A percentile compares a stretch with the other conserved stretches of the same genome.
Evolutionary conservation across 129 eudicot species (phyloP).

Genomic region (Lactuca saligna): DNA sequence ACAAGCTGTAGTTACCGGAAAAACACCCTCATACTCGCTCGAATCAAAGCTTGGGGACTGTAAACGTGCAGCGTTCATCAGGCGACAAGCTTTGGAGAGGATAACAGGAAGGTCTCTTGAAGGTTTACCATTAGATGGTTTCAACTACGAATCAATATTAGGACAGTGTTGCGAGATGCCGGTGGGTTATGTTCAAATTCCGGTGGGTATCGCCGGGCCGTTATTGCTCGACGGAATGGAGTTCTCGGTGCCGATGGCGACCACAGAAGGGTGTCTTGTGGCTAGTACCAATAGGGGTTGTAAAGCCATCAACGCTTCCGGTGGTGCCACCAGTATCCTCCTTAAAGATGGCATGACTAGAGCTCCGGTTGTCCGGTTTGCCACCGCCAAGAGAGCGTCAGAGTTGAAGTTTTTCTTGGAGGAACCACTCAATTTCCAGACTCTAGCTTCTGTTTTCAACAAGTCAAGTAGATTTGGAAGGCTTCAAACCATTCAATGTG

Average conservation of each 20-base stretch:
- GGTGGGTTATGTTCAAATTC: constrained; percentile 60
- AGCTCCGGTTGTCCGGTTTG: constrained; percentile 67
- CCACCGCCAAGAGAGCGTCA: constrained; percentile 55
- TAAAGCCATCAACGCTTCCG: constrained; percentile 52
- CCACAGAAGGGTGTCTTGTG: constrained; percentile 64
- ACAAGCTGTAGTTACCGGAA: constrained; percentile 40
- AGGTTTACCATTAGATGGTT: constrained; percentile 56
- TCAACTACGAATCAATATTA: constrained; percentile 51
- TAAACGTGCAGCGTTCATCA: constrained; percentile 40
- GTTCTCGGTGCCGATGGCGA: constrained; percentile 61
- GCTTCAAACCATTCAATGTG: constrained; percentile 38
- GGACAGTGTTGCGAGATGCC: constrained; percentile 82
- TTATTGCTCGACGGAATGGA: constrained; percentile 45
- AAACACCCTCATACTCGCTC: constrained; percentile 43
- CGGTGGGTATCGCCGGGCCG: constrained; percentile 60
- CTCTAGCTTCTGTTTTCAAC: constrained; percentile 45
- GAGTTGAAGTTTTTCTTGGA: constrained; percentile 53
- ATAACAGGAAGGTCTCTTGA: constrained; percentile 43
- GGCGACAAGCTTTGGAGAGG: constrained; percentile 55
- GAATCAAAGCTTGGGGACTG: constrained; percentile 55
- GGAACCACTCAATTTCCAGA: constrained; percentile 46
- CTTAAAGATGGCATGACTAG: constrained; percentile 59
- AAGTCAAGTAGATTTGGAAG: constrained; percentile 56
- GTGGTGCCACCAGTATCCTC: constrained; percentile 55
- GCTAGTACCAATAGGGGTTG: constrained; percentile 66